These are phyloP conservation scores for Agaricus blazei DNA, from an alignment of 768 basidiomycete genomes.

Conservation along the genomic window DNA sequence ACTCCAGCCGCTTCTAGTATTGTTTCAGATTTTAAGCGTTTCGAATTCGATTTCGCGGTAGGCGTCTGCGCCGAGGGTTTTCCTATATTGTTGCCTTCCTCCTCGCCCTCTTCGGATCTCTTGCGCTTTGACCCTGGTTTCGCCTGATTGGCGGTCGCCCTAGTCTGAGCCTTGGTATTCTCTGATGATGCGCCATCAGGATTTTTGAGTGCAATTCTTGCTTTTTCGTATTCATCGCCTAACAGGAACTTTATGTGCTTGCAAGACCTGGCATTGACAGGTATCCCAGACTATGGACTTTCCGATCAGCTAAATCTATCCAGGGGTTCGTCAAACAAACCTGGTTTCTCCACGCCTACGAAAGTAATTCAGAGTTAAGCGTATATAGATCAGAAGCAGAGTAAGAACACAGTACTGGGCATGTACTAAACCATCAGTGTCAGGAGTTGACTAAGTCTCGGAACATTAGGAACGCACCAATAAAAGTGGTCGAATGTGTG, in stretches of 20 bases:
- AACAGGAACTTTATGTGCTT: constrained; percentile 41
- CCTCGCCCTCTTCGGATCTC: neutral
- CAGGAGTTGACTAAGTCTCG: neutral
- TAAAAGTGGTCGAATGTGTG: constrained; percentile 38
- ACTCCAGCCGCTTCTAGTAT: neutral
- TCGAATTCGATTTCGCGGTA: neutral
- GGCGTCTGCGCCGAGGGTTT: neutral
- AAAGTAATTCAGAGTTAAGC: neutral
- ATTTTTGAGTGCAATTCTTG: constrained; percentile 38
- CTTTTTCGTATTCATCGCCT: constrained; percentile 42
- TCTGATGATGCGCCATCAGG: constrained; percentile 24
- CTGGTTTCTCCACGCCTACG: constrained; percentile 25
- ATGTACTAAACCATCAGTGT: constrained; percentile 16
- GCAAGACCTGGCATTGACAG: constrained; percentile 44
- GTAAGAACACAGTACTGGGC: constrained; percentile 18
- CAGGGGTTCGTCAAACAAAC: constrained; percentile 5
- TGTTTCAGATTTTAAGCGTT: neutral
- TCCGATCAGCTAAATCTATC: neutral
- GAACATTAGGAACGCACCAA: constrained; percentile 18
- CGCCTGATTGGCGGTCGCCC: neutral
- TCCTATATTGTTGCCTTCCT: constrained; percentile 1
- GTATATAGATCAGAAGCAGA: neutral
- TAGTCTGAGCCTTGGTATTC: constrained; percentile 3
- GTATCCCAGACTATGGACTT: constrained; percentile 23
- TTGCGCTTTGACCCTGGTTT: constrained; percentile 7